Percentiles rank a stretch among this genome's conserved stretches.
These are phyloP conservation scores for Quercus phellos DNA, from an alignment of 331 rosid species.

Conservation along the genomic window DNA sequence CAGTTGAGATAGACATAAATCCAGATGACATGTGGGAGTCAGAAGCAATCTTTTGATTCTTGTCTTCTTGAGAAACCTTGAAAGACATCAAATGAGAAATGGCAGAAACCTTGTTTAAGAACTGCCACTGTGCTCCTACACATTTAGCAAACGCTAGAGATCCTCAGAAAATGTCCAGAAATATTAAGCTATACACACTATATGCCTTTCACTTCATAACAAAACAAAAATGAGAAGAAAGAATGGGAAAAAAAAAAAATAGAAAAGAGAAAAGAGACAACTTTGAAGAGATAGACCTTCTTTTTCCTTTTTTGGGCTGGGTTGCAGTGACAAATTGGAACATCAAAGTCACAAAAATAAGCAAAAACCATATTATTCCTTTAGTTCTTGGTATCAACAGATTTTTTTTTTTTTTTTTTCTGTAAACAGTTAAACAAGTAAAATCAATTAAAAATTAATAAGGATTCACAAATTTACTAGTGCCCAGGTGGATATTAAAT, in stretches of 20 bases:
- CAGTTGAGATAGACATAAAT: slow-evolving; percentile 23
- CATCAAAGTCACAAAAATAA: background rate
- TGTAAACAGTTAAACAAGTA: background rate
- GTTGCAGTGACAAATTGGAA: background rate
- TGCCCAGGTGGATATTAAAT: background rate
- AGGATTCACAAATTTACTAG: background rate
- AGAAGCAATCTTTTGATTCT: slow-evolving; percentile 30
- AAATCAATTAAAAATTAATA: background rate
- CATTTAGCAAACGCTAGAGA: slow-evolving; percentile 41
- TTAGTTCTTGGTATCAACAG: background rate
- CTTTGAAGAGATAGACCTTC: background rate
- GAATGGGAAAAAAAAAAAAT: background rate
- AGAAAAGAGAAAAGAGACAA: background rate
- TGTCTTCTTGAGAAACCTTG: slow-evolving; percentile 56
- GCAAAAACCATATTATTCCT: background rate
- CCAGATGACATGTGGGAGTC: slow-evolving; percentile 37
- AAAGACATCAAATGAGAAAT: slow-evolving; percentile 61
- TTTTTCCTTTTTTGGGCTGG: background rate
- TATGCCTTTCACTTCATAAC: background rate
- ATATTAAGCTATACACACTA: slow-evolving; percentile 11
- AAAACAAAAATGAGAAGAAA: background rate
- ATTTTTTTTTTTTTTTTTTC: background rate
- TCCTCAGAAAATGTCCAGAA: slow-evolving; percentile 14
- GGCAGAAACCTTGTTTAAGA: slow-evolving; percentile 53
- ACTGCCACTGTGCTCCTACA: slow-evolving; percentile 53